These are phyloP conservation scores for Parastagonospora nodorum DNA, from an alignment of 2,329 filamentous ascomycete genomes.

Conservation along the genomic window DNA sequence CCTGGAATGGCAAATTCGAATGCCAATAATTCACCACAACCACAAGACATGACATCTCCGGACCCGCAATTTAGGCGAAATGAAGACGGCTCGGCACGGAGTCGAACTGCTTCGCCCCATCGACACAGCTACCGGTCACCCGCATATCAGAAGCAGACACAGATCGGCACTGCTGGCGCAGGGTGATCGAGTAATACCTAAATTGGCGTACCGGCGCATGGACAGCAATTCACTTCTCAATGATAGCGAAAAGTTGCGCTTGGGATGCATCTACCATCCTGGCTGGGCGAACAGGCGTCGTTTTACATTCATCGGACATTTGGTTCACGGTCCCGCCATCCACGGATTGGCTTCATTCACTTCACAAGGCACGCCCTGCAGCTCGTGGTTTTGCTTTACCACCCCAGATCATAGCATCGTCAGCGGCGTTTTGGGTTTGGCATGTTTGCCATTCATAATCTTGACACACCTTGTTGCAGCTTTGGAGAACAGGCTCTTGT, in stretches of 20 bases:
- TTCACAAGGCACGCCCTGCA: neutral
- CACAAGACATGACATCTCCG: constrained; percentile 38
- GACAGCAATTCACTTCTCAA: constrained; percentile 15
- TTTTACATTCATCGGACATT: neutral
- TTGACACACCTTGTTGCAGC: neutral
- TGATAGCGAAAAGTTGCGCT: constrained; percentile 14
- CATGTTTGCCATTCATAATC: constrained; percentile 16
- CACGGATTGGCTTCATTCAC: constrained; percentile 12
- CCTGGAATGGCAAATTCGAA: constrained; percentile 20
- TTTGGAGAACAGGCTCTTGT: too few species aligned
- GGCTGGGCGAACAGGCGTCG: constrained; percentile 6
- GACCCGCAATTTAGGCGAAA: constrained; percentile 41
- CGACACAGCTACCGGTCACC: constrained; percentile 47
- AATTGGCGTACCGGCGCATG: constrained; percentile 31
- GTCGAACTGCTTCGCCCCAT: constrained; percentile 43
- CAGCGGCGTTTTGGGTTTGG: constrained; percentile 25
- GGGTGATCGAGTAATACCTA: constrained; percentile 23
- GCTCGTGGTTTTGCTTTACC: neutral
- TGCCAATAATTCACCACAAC: constrained; percentile 34
- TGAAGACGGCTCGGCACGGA: constrained; percentile 40
- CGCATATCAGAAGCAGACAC: constrained; percentile 42
- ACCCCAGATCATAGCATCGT: constrained; percentile 18
- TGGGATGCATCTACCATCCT: constrained; percentile 16
- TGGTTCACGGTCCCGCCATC: neutral
- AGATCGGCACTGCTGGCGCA: constrained; percentile 45